Evolutionary conservation across 2,329 filamentous ascomycete genomes (phyloP).

Genomic region (Zasmidium cellare): DNA sequence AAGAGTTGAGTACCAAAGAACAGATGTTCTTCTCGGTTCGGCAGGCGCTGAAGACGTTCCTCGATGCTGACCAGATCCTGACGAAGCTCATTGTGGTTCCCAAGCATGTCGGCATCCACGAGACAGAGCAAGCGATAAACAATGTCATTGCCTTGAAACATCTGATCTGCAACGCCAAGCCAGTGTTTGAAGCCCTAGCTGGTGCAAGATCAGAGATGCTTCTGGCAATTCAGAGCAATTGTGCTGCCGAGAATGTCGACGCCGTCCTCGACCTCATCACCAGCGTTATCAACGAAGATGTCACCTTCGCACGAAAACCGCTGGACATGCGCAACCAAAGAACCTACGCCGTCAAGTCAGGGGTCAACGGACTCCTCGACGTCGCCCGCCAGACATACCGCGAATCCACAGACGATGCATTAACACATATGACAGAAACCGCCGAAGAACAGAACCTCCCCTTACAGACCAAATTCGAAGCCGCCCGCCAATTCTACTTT

Average conservation of each 20-base stretch:
- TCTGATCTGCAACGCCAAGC: constrained; percentile 68
- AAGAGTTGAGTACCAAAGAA: constrained; percentile 78
- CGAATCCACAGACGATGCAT: constrained; percentile 77
- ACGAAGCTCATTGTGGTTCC: constrained; percentile 82
- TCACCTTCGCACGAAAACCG: constrained; percentile 73
- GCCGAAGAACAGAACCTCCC: constrained; percentile 59
- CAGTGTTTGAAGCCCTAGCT: constrained; percentile 67
- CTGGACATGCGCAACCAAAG: constrained; percentile 87
- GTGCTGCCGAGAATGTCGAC: constrained; percentile 61
- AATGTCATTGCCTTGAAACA: constrained; percentile 83
- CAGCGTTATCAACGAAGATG: constrained; percentile 75
- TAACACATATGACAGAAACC: constrained; percentile 68
- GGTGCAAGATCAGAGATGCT: constrained; percentile 66
- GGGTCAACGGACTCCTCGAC: constrained; percentile 82
- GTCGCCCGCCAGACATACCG: constrained; percentile 88
- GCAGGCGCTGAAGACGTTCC: constrained; percentile 72
- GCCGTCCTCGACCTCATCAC: constrained; percentile 66
- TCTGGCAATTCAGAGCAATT: constrained; percentile 66
- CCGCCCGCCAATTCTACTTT: constrained; percentile 76
- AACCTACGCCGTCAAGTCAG: constrained; percentile 85
- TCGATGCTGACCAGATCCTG: constrained; percentile 77
- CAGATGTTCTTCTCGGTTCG: constrained; percentile 80
- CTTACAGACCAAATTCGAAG: constrained; percentile 73
- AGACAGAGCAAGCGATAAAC: constrained; percentile 80
- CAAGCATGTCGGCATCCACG: constrained; percentile 62